These are phyloP conservation scores for Dictyostelium discoideum DNA, from an alignment of 78 protist genomes.

Conservation along the genomic window DNA sequence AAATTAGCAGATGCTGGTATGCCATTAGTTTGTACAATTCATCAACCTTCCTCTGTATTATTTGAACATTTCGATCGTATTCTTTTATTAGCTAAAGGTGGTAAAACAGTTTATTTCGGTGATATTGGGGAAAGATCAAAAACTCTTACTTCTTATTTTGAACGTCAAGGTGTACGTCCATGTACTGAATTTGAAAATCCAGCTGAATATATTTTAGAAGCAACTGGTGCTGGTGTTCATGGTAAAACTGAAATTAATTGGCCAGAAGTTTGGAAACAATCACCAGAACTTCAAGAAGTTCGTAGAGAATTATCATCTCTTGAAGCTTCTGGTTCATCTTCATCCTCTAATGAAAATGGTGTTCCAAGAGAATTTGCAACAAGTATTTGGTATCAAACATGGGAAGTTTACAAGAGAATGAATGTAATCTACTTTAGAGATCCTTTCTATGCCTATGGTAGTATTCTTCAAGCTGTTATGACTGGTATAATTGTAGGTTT, in stretches of 20 bases:
- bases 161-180: constrained; percentile 49
- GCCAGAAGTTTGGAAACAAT: constrained; percentile 72
- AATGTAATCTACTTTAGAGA: constrained; percentile 61
- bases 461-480: constrained; percentile 46
- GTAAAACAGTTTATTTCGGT: constrained; percentile 83
- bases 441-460: constrained; percentile 64
- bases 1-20: constrained; percentile 83
- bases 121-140: constrained; percentile 71
- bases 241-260: constrained; percentile 67
- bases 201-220: constrained; percentile 84
- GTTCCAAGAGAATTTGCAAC: constrained; percentile 49
- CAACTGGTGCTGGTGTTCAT: constrained; percentile 83
- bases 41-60: constrained; percentile 80
- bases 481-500: constrained; percentile 68
- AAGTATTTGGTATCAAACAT: constrained; percentile 25
- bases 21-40: constrained; percentile 80
- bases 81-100: constrained; percentile 77
- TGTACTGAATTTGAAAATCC: constrained; percentile 75
- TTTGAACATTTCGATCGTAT: constrained; percentile 79
- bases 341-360: neutral
- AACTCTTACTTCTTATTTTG: constrained; percentile 51
- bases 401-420: constrained; percentile 72
- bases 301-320: neutral
- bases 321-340: neutral
- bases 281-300: constrained; percentile 37